Conservation (phyloP, 1,139 yeast genomes). For the Yamadazyma triangularis region DNA sequence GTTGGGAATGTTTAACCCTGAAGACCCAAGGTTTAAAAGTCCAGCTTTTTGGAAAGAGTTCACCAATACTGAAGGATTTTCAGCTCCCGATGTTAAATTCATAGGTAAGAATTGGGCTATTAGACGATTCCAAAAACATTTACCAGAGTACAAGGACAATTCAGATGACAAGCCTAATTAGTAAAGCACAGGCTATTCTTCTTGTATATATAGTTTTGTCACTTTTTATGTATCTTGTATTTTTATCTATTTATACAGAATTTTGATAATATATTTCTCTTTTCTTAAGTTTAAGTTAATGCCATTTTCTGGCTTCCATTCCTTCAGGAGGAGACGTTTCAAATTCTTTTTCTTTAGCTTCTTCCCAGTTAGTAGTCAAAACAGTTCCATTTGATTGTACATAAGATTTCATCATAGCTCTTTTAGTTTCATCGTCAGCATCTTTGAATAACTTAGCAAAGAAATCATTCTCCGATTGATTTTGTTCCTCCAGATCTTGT, state of each 20-base stretch:
- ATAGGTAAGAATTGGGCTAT: constrained; percentile 81
- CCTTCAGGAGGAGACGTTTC: constrained; percentile 81
- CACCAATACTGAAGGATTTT: constrained; percentile 59
- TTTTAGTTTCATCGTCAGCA: constrained; percentile 81
- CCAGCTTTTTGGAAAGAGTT: constrained; percentile 71
- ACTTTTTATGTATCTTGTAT: no score
- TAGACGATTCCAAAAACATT: constrained; percentile 57
- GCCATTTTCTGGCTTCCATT: constrained; percentile 48
- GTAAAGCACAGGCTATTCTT: no score
- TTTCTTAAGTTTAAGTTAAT: no score
- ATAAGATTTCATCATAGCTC: constrained; percentile 97
- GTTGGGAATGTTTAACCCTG: constrained; percentile 49
- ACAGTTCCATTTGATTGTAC: constrained; percentile 94
- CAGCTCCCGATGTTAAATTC: constrained; percentile 64
- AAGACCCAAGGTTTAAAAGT: constrained; percentile 56
- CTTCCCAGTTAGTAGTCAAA: constrained; percentile 92
- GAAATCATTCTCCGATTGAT: constrained; percentile 58
- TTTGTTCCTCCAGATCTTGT: constrained; percentile 47
- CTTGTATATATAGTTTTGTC: no score
- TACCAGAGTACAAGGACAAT: constrained; percentile 39
- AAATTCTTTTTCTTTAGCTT: constrained; percentile 63
- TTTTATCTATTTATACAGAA: no score
- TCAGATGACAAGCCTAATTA: no score
- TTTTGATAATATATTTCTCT: no score
- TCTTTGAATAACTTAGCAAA: constrained; percentile 70